These are phyloP conservation scores for Candida sithepensis DNA, from an alignment of 805 yeast genomes.

Conservation along the genomic window DNA sequence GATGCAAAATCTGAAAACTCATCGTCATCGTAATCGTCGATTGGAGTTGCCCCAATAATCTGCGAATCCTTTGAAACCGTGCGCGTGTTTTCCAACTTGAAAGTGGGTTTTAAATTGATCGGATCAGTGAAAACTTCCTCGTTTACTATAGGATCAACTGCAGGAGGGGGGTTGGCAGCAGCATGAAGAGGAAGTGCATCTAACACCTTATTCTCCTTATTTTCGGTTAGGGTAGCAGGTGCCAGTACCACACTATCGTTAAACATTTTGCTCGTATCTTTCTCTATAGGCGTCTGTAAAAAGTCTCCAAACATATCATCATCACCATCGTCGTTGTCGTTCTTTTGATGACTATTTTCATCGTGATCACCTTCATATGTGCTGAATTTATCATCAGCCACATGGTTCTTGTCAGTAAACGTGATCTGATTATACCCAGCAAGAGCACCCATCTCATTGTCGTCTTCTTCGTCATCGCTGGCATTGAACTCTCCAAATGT, in stretches of 20 bases:
- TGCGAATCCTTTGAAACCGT: neutral
- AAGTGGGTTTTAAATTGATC: neutral
- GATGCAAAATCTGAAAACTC: constrained; percentile 14
- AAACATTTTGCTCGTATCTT: neutral
- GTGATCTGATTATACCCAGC: constrained; percentile 15
- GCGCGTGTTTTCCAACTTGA: neutral
- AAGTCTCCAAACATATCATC: constrained; percentile 4
- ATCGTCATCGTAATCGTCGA: constrained; percentile 4
- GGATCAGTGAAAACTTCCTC: neutral
- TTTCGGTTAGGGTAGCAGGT: neutral
- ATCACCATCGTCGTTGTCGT: constrained; percentile 1
- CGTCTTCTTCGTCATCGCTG: constrained; percentile 15
- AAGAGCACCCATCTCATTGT: constrained; percentile 8
- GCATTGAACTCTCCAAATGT: constrained; percentile 6
- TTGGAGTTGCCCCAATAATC: neutral
- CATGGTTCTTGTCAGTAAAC: constrained; percentile 1
- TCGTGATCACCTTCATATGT: neutral
- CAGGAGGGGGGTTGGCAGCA: too few species aligned
- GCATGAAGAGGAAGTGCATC: too few species aligned
- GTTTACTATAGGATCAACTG: neutral
- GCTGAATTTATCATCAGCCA: constrained; percentile 1
- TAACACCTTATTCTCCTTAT: too few species aligned
- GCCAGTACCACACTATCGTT: neutral
- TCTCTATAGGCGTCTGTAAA: neutral
- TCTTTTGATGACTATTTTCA: too few species aligned